Evolutionary conservation across 257 asterid genomes (phyloP).

Genomic region (Primulina huaijiensis): DNA sequence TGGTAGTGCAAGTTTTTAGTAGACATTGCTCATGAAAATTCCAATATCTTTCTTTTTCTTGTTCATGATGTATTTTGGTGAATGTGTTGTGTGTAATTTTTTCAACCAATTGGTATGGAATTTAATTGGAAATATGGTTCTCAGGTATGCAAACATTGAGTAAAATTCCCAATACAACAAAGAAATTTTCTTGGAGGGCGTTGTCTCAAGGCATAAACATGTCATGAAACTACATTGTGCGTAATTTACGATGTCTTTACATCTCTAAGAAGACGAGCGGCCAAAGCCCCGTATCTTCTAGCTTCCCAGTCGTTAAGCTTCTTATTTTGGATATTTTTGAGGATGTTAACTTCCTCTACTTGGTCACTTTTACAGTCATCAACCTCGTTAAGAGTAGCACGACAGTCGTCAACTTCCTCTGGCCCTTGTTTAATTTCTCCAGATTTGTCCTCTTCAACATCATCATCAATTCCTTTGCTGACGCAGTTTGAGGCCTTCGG

Average conservation of each 20-base stretch:
- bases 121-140: neutral
- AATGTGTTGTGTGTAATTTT: neutral
- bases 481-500: conserved; percentile 40
- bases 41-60: conserved; percentile 14
- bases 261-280: conserved; percentile 89
- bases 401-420: conserved; percentile 40
- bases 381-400: conserved; percentile 14
- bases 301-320: conserved; percentile 80
- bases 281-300: conserved; percentile 89
- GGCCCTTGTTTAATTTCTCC: conserved; percentile 39
- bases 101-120: neutral
- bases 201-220: neutral
- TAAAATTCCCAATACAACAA: no score
- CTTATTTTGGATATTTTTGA: conserved; percentile 29
- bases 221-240: conserved; percentile 2
- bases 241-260: conserved; percentile 55
- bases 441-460: conserved; percentile 24
- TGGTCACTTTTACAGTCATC: conserved; percentile 24
- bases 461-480: conserved; percentile 29
- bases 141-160: neutral
- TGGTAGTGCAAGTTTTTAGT: conserved; percentile 32
- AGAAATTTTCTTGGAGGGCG: conserved; percentile 2
- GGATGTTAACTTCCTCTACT: conserved; percentile 23
- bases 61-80: neutral
- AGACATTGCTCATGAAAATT: conserved; percentile 21